Conservation (phyloP, 352 stramenopile genomes). For the Globisporangium splendens region DNA sequence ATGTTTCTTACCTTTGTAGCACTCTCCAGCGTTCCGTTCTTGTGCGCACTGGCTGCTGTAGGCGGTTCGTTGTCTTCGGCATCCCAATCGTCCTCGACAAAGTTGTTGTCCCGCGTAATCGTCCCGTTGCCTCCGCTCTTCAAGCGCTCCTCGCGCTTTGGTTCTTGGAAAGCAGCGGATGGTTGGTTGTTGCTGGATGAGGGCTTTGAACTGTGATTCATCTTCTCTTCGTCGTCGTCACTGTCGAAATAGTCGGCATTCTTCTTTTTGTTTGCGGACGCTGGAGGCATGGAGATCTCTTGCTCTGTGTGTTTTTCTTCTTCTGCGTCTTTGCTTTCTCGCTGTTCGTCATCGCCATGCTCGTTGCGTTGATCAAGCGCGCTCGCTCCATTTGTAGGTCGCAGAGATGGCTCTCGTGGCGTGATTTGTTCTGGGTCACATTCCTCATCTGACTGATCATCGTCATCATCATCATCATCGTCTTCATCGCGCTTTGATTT, state of each 20-base stretch:
- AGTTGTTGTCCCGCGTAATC: conserved; percentile 65
- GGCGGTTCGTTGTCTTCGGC: conserved; percentile 29
- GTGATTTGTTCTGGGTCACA: conserved; percentile 33
- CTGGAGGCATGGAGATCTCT: background rate
- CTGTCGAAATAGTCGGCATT: conserved; percentile 61
- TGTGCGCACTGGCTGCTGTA: background rate
- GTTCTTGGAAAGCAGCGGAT: conserved; percentile 2
- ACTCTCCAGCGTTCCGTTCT: conserved; percentile 11
- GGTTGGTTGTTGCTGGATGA: conserved; percentile 7
- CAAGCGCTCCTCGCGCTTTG: conserved; percentile 5
- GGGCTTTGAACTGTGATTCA: conserved; percentile 11
- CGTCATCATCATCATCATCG: conserved; percentile 22
- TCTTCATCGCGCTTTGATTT: conserved; percentile 15
- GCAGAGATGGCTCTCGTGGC: conserved; percentile 22
- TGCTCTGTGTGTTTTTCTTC: background rate
- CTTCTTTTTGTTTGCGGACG: conserved; percentile 9
- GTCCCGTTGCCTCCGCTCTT: conserved; percentile 13
- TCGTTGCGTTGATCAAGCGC: background rate
- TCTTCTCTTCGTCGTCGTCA: conserved; percentile 41
- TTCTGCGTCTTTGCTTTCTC: background rate
- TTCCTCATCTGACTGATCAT: conserved; percentile 6
- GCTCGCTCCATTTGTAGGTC: background rate
- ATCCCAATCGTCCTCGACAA: conserved; percentile 77
- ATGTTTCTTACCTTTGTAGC: conserved; percentile 35
- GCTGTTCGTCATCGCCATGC: conserved; percentile 13